These are phyloP conservation scores for Petrea volubilis DNA, from an alignment of 257 asterid species.

Conservation along the genomic window DNA sequence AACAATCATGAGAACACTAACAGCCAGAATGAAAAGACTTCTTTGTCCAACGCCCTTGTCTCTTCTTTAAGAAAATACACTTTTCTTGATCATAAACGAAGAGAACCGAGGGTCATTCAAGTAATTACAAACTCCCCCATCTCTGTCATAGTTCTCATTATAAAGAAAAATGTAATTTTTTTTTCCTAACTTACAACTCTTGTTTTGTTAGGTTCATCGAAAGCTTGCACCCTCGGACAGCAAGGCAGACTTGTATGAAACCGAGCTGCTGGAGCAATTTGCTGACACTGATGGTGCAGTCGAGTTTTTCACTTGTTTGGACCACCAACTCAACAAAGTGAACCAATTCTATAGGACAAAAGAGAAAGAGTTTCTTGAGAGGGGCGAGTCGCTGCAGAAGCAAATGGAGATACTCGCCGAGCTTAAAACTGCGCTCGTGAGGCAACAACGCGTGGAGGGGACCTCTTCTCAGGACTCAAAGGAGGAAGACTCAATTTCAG, in stretches of 20 bases:
- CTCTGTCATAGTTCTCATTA: not conserved
- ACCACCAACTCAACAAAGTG: constrained; percentile 89
- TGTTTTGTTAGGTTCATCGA: constrained; percentile 58
- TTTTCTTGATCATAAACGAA: constrained; percentile 45
- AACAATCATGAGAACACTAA: constrained; percentile 7
- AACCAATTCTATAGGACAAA: constrained; percentile 73
- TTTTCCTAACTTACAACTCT: not conserved
- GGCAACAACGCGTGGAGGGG: constrained; percentile 42
- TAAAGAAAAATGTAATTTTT: not conserved
- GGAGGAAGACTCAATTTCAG: constrained; percentile 77
- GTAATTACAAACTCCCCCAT: constrained; percentile 31
- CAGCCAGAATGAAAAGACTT: constrained; percentile 25
- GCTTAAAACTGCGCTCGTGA: constrained; percentile 58
- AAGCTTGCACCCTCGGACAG: constrained; percentile 53
- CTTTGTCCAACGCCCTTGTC: constrained; percentile 25
- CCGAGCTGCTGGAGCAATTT: constrained; percentile 78
- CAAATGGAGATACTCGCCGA: constrained; percentile 83
- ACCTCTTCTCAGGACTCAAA: constrained; percentile 38
- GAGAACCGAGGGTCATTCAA: constrained; percentile 61
- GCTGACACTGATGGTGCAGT: constrained; percentile 70
- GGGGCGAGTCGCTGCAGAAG: constrained; percentile 73
- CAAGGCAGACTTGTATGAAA: constrained; percentile 67
- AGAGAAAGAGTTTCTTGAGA: constrained; percentile 81
- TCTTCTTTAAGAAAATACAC: constrained; percentile 42
- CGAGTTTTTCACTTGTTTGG: constrained; percentile 80